Conservation (phyloP, 2,329 filamentous ascomycete genomes). For the Cladosporium oxysporum region DNA sequence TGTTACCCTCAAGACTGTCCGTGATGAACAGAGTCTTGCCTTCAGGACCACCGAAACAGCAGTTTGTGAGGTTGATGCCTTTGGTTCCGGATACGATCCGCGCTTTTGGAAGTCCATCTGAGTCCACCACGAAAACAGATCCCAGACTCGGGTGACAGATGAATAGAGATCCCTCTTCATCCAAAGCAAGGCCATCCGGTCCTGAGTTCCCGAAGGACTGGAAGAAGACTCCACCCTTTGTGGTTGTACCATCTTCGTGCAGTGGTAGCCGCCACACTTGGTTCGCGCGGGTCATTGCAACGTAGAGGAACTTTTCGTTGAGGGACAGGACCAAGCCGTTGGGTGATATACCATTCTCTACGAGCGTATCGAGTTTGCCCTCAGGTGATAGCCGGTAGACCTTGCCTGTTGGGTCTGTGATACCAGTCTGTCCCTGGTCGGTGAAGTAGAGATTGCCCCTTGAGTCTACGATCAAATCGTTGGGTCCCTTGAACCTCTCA, state of each 20-base stretch:
- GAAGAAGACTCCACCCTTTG: slow-evolving; percentile 45
- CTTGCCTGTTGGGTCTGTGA: slow-evolving; percentile 45
- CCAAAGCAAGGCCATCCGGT: slow-evolving; percentile 43
- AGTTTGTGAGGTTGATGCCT: slow-evolving; percentile 12
- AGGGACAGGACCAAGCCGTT: slow-evolving; percentile 6
- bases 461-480: slow-evolving; percentile 45
- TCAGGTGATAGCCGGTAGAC: slow-evolving; percentile 41
- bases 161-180: slow-evolving; percentile 40
- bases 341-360: slow-evolving; percentile 10
- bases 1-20: slow-evolving; percentile 11
- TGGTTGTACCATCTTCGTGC: slow-evolving; percentile 42
- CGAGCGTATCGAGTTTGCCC: slow-evolving; percentile 40
- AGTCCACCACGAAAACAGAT: slow-evolving; percentile 1
- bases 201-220: slow-evolving; percentile 46
- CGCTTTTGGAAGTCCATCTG: slow-evolving; percentile 7
- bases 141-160: slow-evolving; percentile 30
- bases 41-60: slow-evolving; percentile 13
- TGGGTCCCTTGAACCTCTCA: slow-evolving; percentile 48
- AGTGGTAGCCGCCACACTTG: slow-evolving; percentile 47
- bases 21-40: slow-evolving; percentile 16
- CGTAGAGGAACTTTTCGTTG: slow-evolving; percentile 44
- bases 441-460: slow-evolving; percentile 47
- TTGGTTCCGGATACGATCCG: background rate
- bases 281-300: slow-evolving; percentile 46
- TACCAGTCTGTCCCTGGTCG: slow-evolving; percentile 48